Conservation (phyloP, 768 basidiomycete species). For the Mycena filopes region DNA sequence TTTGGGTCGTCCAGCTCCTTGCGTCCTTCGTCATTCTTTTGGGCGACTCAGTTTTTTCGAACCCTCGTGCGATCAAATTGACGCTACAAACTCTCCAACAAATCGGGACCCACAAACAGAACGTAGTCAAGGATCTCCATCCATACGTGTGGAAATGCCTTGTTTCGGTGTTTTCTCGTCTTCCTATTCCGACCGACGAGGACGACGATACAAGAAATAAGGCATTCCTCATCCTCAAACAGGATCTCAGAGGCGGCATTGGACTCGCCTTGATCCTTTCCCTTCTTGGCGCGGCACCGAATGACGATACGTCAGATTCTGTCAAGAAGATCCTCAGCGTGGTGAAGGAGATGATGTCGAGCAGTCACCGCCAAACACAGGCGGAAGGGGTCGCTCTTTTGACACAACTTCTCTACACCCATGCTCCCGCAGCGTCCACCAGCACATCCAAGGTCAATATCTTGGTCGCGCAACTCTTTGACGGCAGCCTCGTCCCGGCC, state of each 20-base stretch:
- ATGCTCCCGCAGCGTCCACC: conserved; percentile 13
- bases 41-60: conserved; percentile 54
- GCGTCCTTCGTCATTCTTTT: conserved; percentile 61
- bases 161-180: conserved; percentile 65
- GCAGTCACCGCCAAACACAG: conserved; percentile 37
- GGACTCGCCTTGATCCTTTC: conserved; percentile 52
- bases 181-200: conserved; percentile 38
- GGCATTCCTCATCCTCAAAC: conserved; percentile 55
- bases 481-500: conserved; percentile 53
- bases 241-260: conserved; percentile 58
- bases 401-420: conserved; percentile 44
- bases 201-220: conserved; percentile 42
- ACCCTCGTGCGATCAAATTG: conserved; percentile 49
- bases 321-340: conserved; percentile 50
- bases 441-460: conserved; percentile 31
- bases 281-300: conserved; percentile 45
- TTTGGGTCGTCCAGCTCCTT: conserved; percentile 57
- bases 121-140: conserved; percentile 50
- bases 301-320: conserved; percentile 34
- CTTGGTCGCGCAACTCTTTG: conserved; percentile 52
- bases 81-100: conserved; percentile 47
- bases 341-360: conserved; percentile 50
- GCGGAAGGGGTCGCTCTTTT: conserved; percentile 50
- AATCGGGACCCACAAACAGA: conserved; percentile 46
- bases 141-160: conserved; percentile 63